Conservation (phyloP, 208 protist genomes). For the Acanthamoeba sp. region DNA sequence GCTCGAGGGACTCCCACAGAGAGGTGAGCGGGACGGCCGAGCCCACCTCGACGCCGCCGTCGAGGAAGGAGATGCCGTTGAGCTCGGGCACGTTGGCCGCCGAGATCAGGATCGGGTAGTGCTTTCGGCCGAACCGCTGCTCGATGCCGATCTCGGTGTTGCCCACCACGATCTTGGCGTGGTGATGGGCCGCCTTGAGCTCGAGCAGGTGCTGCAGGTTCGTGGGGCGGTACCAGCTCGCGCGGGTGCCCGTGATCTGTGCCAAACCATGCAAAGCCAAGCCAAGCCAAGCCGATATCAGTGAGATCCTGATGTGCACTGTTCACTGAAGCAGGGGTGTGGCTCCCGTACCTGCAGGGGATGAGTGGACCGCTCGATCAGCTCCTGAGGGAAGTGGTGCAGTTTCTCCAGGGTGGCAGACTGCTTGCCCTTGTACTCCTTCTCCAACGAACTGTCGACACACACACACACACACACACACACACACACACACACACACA, state of each 20-base stretch:
- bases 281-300: too few relatives aligned
- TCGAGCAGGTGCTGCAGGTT: conserved; percentile 82
- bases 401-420: neutral
- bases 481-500: too few relatives aligned
- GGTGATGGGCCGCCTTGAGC: conserved; percentile 77
- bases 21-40: conserved; percentile 80
- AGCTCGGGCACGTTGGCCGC: conserved; percentile 85
- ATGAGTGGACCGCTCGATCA: conserved; percentile 25
- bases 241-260: conserved; percentile 68
- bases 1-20: conserved; percentile 70
- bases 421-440: conserved; percentile 13
- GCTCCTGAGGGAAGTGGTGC: conserved; percentile 47
- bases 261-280: too few relatives aligned
- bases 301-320: too few relatives aligned
- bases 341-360: neutral
- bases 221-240: conserved; percentile 85
- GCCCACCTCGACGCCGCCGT: conserved; percentile 73
- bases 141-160: conserved; percentile 92
- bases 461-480: too few relatives aligned
- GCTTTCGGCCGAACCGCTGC: conserved; percentile 83
- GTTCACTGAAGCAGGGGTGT: too few relatives aligned
- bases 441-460: neutral
- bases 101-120: conserved; percentile 81
- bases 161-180: conserved; percentile 87
- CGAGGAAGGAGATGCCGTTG: conserved; percentile 54